Evolutionary conservation across 2,329 filamentous ascomycete species (phyloP).

Genomic region (Fusarium paranaense): DNA sequence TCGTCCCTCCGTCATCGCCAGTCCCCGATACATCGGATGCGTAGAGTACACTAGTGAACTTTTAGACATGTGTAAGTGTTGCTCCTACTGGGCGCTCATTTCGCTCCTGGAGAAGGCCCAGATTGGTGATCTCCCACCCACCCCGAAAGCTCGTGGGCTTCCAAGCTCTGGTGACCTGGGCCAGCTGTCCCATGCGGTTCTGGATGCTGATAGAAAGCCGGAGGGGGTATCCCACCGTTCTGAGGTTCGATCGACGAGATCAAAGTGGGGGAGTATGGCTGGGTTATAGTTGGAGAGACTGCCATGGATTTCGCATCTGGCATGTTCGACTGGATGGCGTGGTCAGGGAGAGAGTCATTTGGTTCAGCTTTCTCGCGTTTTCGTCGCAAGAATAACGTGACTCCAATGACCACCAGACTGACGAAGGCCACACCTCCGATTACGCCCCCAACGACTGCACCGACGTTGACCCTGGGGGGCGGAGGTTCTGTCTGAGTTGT

Average conservation of each 20-base stretch:
- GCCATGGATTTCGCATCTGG: background rate
- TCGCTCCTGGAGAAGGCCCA: background rate
- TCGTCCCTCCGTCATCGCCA: too few relatives aligned
- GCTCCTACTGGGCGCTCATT: background rate
- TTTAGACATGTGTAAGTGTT: background rate
- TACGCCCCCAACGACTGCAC: background rate
- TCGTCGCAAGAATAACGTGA: background rate
- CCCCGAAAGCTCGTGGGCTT: background rate
- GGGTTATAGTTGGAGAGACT: background rate
- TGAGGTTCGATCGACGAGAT: background rate
- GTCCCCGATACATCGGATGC: background rate
- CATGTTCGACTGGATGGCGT: background rate
- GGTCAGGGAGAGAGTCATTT: background rate
- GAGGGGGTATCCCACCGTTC: background rate
- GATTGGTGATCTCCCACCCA: background rate
- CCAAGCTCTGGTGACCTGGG: background rate
- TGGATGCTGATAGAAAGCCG: background rate
- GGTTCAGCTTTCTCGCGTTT: background rate
- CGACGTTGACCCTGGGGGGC: background rate
- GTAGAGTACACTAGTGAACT: rapidly evolving
- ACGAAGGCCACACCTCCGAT: background rate
- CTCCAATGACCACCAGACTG: background rate
- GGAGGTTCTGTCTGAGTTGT: background rate
- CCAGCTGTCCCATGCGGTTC: background rate
- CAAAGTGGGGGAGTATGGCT: background rate